phyloP scores from a whole-genome alignment of 345 rosid species.

The Physaria fendleri region DNA sequence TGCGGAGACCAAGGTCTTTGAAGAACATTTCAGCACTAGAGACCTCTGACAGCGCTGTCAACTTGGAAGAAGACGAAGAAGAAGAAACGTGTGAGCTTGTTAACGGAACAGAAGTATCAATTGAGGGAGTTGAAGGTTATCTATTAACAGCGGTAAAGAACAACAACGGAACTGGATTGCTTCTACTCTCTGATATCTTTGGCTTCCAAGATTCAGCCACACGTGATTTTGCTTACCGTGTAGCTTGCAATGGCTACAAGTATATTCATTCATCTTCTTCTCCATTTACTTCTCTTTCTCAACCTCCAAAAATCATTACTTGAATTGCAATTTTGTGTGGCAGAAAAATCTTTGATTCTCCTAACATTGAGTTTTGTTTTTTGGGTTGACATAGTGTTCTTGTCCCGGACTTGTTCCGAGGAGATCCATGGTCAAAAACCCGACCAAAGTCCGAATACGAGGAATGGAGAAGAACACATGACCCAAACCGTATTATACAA shows the following conservation, averaged over 20 bases:
- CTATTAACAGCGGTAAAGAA: slow-evolving; percentile 80
- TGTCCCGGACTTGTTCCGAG: slow-evolving; percentile 82
- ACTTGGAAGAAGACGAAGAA: slow-evolving; percentile 32
- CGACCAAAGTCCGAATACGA: slow-evolving; percentile 39
- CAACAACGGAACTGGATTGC: slow-evolving; percentile 65
- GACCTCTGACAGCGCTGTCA: slow-evolving; percentile 21
- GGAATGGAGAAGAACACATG: slow-evolving; percentile 53
- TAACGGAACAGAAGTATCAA: slow-evolving; percentile 53
- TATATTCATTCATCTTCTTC: no score
- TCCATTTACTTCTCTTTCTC: not conserved
- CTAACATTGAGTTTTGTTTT: not conserved
- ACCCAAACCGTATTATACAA: slow-evolving; percentile 39
- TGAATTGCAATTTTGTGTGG: not conserved
- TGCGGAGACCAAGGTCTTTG: not conserved
- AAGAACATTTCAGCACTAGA: not conserved
- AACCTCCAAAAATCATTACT: not conserved
- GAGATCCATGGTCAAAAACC: slow-evolving; percentile 67
- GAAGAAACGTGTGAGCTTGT: slow-evolving; percentile 82
- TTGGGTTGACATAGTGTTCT: slow-evolving; percentile 54
- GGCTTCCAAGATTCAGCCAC: slow-evolving; percentile 82
- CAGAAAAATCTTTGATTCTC: no score
- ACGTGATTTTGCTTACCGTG: slow-evolving; percentile 77
- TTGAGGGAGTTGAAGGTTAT: slow-evolving; percentile 55
- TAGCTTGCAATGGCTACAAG: slow-evolving; percentile 91
- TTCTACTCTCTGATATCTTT: slow-evolving; percentile 66